These are phyloP conservation scores for Papiliotrema laurentii DNA, from an alignment of 1,284 basidiomycete species.

Conservation along the genomic window DNA sequence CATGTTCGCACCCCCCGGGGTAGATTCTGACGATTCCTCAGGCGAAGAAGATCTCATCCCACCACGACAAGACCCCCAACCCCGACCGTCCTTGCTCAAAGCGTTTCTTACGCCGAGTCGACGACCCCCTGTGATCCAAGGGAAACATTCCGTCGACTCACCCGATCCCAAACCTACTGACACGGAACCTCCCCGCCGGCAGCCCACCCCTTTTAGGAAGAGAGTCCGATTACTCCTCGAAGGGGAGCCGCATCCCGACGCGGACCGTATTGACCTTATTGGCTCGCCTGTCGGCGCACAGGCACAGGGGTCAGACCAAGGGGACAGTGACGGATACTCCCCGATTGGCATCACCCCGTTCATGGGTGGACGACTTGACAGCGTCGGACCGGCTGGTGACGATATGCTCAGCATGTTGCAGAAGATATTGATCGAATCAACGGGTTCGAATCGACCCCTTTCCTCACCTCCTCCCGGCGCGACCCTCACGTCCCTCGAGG, in stretches of 20 bases:
- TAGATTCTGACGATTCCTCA: conserved; percentile 17
- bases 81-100: conserved; percentile 14
- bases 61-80: conserved; percentile 1
- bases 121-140: background rate
- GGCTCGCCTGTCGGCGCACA: background rate
- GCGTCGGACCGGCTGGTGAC: background rate
- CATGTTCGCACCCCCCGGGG: conserved; percentile 19
- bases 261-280: background rate
- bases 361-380: background rate
- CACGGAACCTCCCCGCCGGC: background rate
- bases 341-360: too few species aligned
- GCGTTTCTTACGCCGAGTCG: conserved; percentile 8
- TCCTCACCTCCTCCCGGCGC: background rate
- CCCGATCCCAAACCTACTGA: background rate
- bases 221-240: conserved; percentile 12
- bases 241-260: conserved; percentile 11
- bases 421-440: conserved; percentile 11
- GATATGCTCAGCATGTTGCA: conserved; percentile 13
- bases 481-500: background rate
- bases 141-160: background rate
- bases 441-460: background rate
- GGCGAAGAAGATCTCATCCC: conserved; percentile 9
- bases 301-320: too few species aligned
- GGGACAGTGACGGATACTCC: too few species aligned
- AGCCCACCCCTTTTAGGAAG: conserved; percentile 9